Evolutionary conservation across 257 asterid species (phyloP).

Genomic region (Coffea eugenioides): DNA sequence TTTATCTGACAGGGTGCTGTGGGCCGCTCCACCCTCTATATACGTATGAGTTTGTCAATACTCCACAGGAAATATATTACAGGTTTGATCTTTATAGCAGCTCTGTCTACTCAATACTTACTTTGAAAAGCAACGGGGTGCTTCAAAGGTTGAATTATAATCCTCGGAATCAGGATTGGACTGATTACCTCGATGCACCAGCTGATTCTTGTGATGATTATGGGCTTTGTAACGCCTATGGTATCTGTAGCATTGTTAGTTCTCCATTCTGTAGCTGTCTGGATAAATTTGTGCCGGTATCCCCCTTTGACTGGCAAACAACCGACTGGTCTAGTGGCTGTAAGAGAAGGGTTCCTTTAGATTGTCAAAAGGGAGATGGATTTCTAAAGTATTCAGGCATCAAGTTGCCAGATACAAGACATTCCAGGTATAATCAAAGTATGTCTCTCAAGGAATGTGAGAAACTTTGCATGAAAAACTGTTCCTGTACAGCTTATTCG

Average conservation of each 20-base stretch:
- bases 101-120: constrained; percentile 18
- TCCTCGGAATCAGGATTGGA: constrained; percentile 27
- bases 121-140: constrained; percentile 20
- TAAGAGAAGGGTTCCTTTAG: background rate
- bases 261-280: constrained; percentile 34
- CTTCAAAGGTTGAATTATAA: constrained; percentile 32
- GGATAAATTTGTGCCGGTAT: constrained; percentile 25
- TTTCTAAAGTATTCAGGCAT: constrained; percentile 10
- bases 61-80: constrained; percentile 21
- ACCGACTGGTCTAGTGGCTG: constrained; percentile 27
- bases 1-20: constrained; percentile 53
- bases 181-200: background rate
- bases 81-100: background rate
- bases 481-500: constrained; percentile 28
- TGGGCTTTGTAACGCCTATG: constrained; percentile 27
- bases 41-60: constrained; percentile 2
- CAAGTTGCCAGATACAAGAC: constrained; percentile 20
- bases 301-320: constrained; percentile 8
- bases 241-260: constrained; percentile 16
- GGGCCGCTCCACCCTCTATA: constrained; percentile 14
- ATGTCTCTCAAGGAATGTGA: constrained; percentile 9
- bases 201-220: constrained; percentile 29
- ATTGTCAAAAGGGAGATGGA: constrained; percentile 15
- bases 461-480: constrained; percentile 16
- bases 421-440: background rate